A percentile compares a stretch with the other conserved stretches of the same genome.
These are phyloP conservation scores for Barnettozyma sp. DNA, from an alignment of 805 yeast species.

Conservation along the genomic window DNA sequence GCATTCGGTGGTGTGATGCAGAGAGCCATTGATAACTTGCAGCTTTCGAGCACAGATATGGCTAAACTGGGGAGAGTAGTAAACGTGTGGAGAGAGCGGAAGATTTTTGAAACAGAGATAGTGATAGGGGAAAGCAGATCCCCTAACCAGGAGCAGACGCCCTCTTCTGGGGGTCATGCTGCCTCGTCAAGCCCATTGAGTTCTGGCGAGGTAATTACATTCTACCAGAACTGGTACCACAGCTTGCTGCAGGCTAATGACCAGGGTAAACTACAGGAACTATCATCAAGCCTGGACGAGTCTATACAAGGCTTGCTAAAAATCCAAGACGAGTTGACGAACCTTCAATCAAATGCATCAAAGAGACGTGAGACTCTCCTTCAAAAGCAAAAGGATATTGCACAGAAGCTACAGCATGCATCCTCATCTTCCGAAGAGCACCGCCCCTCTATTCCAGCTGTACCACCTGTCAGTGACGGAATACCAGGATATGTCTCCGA, in stretches of 20 bases:
- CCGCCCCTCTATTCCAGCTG: conserved; percentile 4
- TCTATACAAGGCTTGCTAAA: conserved; percentile 16
- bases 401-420: conserved; percentile 11
- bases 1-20: conserved; percentile 51
- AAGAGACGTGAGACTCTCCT: conserved; percentile 10
- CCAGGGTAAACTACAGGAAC: neutral
- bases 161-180: neutral
- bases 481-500: conserved; percentile 15
- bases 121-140: conserved; percentile 14
- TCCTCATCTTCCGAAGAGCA: conserved; percentile 3
- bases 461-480: conserved; percentile 1
- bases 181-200: neutral
- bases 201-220: conserved; percentile 8
- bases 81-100: conserved; percentile 52
- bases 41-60: conserved; percentile 15
- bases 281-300: conserved; percentile 11
- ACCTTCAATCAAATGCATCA: conserved; percentile 10
- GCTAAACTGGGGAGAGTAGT: conserved; percentile 42
- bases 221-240: conserved; percentile 20
- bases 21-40: conserved; percentile 27
- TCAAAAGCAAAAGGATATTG: conserved; percentile 14
- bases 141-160: too few relatives aligned
- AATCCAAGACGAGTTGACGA: conserved; percentile 11
- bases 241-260: conserved; percentile 12
- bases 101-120: conserved; percentile 30